Conservation (phyloP, 345 rosid species). For the Bruguiera sexangula region DNA sequence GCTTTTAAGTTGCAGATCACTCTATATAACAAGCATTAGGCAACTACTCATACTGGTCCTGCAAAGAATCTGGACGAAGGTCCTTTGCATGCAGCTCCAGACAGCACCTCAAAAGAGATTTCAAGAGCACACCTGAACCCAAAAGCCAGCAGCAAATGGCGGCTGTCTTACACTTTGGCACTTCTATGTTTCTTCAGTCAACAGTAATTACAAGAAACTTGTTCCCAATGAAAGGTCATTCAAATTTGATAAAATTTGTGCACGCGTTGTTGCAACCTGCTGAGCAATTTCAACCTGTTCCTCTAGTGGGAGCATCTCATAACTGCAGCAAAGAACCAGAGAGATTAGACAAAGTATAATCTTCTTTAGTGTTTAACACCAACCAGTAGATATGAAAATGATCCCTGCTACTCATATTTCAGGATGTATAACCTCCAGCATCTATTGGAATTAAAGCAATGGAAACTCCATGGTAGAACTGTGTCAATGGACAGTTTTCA, state of each 20-base stretch:
- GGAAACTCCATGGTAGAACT: too few relatives aligned
- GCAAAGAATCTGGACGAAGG: background rate
- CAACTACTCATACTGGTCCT: too few relatives aligned
- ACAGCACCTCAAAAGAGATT: background rate
- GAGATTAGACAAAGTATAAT: background rate
- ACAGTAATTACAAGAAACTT: slow-evolving; percentile 66
- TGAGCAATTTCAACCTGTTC: slow-evolving; percentile 81
- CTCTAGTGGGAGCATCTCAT: slow-evolving; percentile 85
- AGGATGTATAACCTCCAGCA: background rate
- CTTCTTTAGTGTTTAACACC: background rate
- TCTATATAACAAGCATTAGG: too few relatives aligned
- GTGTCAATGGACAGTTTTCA: too few relatives aligned
- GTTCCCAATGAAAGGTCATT: slow-evolving; percentile 81
- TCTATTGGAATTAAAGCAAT: background rate
- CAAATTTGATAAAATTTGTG: slow-evolving; percentile 70
- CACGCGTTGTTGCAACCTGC: slow-evolving; percentile 83
- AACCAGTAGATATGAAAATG: background rate
- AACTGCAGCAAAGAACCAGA: slow-evolving; percentile 47
- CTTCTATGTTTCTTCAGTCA: background rate
- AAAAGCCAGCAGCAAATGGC: background rate
- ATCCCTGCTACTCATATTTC: background rate
- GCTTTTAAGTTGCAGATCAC: too few relatives aligned
- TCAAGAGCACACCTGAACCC: background rate
- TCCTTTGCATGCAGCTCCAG: background rate
- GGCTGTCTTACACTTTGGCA: background rate